phyloP scores from a whole-genome alignment of 139 green algal species.

The Micractinium sp. region DNA sequence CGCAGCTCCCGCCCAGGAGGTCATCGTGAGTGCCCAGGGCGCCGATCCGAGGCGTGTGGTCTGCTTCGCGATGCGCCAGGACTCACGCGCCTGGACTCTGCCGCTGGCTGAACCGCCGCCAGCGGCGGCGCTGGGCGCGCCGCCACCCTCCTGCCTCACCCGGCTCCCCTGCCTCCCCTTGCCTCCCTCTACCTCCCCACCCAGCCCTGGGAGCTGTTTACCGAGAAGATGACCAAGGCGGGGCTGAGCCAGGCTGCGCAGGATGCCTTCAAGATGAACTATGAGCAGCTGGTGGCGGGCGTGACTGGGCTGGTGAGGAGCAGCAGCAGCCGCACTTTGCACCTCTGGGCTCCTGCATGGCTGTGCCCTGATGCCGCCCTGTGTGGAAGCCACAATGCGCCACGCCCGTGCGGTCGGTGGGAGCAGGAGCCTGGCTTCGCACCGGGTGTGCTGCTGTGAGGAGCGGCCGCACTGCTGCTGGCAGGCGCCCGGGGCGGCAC shows the following conservation, averaged over 20 bases:
- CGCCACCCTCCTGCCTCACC: background rate
- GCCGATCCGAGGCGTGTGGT: background rate
- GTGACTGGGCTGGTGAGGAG: slow-evolving; percentile 80
- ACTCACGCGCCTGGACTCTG: background rate
- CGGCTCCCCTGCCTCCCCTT: background rate
- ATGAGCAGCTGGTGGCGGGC: slow-evolving; percentile 82
- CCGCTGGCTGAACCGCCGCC: background rate
- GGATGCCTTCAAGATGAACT: slow-evolving; percentile 88
- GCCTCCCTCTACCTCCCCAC: background rate
- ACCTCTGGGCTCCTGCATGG: too few species aligned
- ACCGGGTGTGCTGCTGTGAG: too few species aligned
- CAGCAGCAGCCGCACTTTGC: background rate
- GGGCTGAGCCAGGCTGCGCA: slow-evolving; percentile 77
- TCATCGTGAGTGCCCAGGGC: slow-evolving; percentile 23
- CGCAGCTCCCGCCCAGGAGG: background rate
- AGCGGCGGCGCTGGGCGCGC: background rate
- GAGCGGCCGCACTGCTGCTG: too few species aligned
- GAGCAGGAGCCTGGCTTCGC: too few species aligned
- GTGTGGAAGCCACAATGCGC: too few species aligned
- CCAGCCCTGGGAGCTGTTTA: slow-evolving; percentile 54
- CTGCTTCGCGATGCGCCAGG: background rate
- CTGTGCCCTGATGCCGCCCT: too few species aligned
- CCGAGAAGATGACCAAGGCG: slow-evolving; percentile 78
- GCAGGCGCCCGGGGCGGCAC: too few species aligned
- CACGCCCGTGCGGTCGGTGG: too few species aligned